These are phyloP conservation scores for Vaccinium macrocarpon DNA, from an alignment of 148 eudicot genomes.

Conservation along the genomic window DNA sequence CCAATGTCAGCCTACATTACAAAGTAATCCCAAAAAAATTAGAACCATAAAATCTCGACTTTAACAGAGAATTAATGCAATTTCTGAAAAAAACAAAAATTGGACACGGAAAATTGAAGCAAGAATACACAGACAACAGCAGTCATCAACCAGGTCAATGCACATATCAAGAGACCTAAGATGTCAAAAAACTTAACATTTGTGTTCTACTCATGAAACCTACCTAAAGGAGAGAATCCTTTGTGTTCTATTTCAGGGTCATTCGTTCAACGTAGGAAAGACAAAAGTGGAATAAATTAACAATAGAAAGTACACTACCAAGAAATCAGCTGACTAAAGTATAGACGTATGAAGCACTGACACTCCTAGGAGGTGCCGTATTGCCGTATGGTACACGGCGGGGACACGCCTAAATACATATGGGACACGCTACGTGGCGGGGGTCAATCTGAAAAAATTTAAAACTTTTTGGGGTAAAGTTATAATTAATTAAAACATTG, in stretches of 20 bases:
- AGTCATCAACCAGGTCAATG: not conserved
- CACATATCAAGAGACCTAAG: not conserved
- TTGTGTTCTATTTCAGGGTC: not conserved
- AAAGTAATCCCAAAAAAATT: constrained; percentile 14
- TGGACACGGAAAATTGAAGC: not conserved
- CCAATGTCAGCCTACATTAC: constrained; percentile 84
- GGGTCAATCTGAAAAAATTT: too few relatives aligned
- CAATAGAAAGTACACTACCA: not conserved
- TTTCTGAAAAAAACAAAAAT: not conserved
- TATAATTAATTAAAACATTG: too few relatives aligned
- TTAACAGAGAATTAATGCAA: not conserved
- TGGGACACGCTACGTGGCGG: too few relatives aligned
- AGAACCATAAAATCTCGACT: not conserved
- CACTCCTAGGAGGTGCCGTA: too few relatives aligned
- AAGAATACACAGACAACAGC: not conserved
- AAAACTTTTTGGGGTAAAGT: too few relatives aligned
- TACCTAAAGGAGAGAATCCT: not conserved
- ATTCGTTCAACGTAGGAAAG: not conserved
- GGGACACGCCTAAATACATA: too few relatives aligned
- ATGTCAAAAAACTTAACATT: not conserved
- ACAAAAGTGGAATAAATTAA: not conserved
- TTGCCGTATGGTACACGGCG: too few relatives aligned
- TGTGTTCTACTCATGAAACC: not conserved
- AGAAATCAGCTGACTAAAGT: not conserved
- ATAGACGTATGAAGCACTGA: not conserved